A percentile compares a stretch with the other conserved stretches of the same genome.
Evolutionary conservation across 305 asterid species (phyloP).

Genomic region (Rubia balearica): DNA sequence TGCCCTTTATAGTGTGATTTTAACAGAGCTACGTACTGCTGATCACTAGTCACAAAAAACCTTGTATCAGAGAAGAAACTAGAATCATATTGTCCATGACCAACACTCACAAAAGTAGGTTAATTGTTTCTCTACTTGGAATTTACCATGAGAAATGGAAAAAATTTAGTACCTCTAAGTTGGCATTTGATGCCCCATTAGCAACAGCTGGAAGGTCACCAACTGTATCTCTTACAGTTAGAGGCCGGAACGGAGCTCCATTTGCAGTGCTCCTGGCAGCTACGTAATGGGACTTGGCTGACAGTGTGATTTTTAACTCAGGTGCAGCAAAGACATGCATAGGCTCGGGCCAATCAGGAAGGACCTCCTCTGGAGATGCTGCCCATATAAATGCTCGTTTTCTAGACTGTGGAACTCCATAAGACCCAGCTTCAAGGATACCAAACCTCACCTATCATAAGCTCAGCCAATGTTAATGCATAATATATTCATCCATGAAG

Average conservation of each 20-base stretch:
- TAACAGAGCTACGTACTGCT: not conserved
- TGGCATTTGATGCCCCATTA: constrained; percentile 66
- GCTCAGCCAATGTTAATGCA: not conserved
- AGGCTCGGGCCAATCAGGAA: constrained; percentile 99
- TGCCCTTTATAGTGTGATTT: not conserved
- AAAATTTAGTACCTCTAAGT: constrained; percentile 29
- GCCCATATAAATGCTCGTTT: constrained; percentile 99
- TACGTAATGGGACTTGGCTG: constrained; percentile 50
- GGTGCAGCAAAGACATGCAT: constrained; percentile 93
- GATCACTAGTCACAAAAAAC: not conserved
- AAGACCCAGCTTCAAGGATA: constrained; percentile 96
- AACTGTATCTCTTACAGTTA: constrained; percentile 92
- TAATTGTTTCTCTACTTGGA: not conserved
- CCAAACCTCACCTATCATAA: constrained; percentile 63
- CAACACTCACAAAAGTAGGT: not conserved
- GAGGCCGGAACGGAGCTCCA: constrained; percentile 91
- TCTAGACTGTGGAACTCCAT: constrained; percentile 93
- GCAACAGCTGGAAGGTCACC: constrained; percentile 87
- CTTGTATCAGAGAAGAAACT: not conserved
- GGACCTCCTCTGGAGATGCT: constrained; percentile 82
- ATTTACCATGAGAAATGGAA: not conserved
- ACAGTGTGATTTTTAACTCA: constrained; percentile 58
- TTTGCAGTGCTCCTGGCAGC: constrained; percentile 79
- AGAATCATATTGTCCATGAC: not conserved
- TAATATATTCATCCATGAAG: not conserved